phyloP scores from a whole-genome alignment of 306 rosid genomes.

The Sindora glabra region DNA sequence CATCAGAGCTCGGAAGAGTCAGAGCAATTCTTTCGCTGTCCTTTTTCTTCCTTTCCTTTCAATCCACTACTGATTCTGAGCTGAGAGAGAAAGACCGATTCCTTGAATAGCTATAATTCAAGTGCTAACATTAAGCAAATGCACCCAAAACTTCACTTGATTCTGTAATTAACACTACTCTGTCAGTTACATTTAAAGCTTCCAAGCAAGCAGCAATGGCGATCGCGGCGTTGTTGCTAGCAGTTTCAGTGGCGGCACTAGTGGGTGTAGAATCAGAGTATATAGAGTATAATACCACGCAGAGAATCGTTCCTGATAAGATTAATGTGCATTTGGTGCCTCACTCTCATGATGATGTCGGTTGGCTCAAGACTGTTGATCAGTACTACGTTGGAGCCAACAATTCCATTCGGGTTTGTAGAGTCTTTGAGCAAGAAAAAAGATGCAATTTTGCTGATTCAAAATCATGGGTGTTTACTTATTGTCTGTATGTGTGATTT shows the following conservation, averaged over 20 bases:
- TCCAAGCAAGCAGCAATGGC: conserved; percentile 8
- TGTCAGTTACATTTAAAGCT: background rate
- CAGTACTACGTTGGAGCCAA: conserved; percentile 84
- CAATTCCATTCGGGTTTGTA: conserved; percentile 63
- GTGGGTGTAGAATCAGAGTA: conserved; percentile 32
- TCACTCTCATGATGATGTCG: conserved; percentile 88
- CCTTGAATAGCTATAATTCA: too few species aligned
- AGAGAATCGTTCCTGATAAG: conserved; percentile 34
- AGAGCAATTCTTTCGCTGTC: background rate
- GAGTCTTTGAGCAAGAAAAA: background rate
- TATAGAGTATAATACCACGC: conserved; percentile 60
- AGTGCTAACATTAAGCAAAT: background rate
- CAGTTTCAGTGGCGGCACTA: conserved; percentile 18
- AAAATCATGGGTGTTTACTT: too few species aligned
- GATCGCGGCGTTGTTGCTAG: conserved; percentile 10
- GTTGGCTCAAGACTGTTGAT: conserved; percentile 86
- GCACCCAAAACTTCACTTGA: background rate
- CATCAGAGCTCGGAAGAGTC: background rate
- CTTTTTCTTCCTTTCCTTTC: background rate
- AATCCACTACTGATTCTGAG: background rate
- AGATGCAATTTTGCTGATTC: too few species aligned
- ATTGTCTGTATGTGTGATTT: background rate
- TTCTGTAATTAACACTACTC: background rate
- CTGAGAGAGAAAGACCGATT: background rate
- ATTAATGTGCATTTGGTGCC: conserved; percentile 71